Evolutionary conservation across 1,284 basidiomycete species (phyloP).

Genomic region (Chalciporus piperatoides): DNA sequence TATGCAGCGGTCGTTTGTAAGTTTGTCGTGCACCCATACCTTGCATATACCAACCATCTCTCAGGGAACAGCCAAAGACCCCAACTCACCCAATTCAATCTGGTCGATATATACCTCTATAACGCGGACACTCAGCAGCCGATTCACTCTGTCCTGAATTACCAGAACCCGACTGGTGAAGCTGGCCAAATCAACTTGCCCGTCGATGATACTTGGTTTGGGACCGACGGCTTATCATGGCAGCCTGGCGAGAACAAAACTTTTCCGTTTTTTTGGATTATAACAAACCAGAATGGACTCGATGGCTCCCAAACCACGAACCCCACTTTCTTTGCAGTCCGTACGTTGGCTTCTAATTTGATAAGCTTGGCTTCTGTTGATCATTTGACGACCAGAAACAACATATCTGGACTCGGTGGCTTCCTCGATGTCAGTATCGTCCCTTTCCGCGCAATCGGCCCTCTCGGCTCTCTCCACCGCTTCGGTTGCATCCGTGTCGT

Average conservation of each 20-base stretch:
- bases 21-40: slow-evolving; percentile 32
- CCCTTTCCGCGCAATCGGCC: slow-evolving; percentile 36
- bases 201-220: slow-evolving; percentile 77
- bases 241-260: slow-evolving; percentile 46
- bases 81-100: slow-evolving; percentile 40
- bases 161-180: slow-evolving; percentile 47
- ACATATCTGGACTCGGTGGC: slow-evolving; percentile 62
- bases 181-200: slow-evolving; percentile 53
- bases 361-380: slow-evolving; percentile 13
- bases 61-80: slow-evolving; percentile 53
- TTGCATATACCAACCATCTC: slow-evolving; percentile 20
- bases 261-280: slow-evolving; percentile 71
- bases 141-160: slow-evolving; percentile 42
- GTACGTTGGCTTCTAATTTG: slow-evolving; percentile 45
- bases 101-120: slow-evolving; percentile 68
- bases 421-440: slow-evolving; percentile 48
- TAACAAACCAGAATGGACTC: slow-evolving; percentile 52
- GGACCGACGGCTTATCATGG: slow-evolving; percentile 48
- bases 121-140: slow-evolving; percentile 56
- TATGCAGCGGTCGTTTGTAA: slow-evolving; percentile 73
- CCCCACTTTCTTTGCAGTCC: slow-evolving; percentile 69
- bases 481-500: slow-evolving; percentile 19
- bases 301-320: slow-evolving; percentile 57
- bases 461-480: slow-evolving; percentile 35
- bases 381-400: slow-evolving; percentile 50